Conservation (phyloP, 1,284 basidiomycete species). For the Pseudozyma tsukubaensis region DNA sequence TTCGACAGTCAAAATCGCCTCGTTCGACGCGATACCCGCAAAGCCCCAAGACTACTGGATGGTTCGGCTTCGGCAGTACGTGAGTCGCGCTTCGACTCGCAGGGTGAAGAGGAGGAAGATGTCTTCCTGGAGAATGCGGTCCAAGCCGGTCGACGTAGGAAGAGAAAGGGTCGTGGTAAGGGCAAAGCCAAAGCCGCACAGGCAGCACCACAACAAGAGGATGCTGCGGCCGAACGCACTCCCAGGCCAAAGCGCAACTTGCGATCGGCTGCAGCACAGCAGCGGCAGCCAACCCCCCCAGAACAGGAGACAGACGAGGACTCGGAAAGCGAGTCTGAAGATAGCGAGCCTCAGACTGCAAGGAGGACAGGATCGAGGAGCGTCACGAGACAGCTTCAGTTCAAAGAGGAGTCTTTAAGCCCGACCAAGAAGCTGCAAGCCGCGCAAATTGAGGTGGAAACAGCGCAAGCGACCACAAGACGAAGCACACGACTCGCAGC, state of each 20-base stretch:
- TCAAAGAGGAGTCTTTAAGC: conserved; percentile 30
- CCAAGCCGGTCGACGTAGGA: conserved; percentile 2
- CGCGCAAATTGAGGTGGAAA: background rate
- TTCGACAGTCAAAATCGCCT: conserved; percentile 47
- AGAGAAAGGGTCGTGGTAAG: conserved; percentile 18
- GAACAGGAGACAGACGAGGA: background rate
- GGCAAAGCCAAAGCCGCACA: background rate
- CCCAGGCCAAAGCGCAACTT: conserved; percentile 28
- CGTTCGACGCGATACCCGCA: conserved; percentile 19
- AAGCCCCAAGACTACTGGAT: conserved; percentile 28
- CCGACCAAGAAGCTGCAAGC: conserved; percentile 20
- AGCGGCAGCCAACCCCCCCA: background rate
- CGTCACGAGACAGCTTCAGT: conserved; percentile 15
- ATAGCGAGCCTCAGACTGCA: conserved; percentile 18
- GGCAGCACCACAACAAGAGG: conserved; percentile 1
- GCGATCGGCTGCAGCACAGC: conserved; percentile 15
- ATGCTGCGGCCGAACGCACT: conserved; percentile 1
- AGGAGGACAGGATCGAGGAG: conserved; percentile 18
- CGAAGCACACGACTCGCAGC: background rate
- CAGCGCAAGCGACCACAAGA: background rate
- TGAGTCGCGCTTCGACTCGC: conserved; percentile 48
- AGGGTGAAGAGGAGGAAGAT: conserved; percentile 50
- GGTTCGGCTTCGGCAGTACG: conserved; percentile 29
- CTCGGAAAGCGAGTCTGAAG: background rate
- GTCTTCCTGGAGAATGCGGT: conserved; percentile 38